These are phyloP conservation scores for Venustampulla echinocandica DNA, from an alignment of 495 filamentous ascomycete species.

Conservation along the genomic window DNA sequence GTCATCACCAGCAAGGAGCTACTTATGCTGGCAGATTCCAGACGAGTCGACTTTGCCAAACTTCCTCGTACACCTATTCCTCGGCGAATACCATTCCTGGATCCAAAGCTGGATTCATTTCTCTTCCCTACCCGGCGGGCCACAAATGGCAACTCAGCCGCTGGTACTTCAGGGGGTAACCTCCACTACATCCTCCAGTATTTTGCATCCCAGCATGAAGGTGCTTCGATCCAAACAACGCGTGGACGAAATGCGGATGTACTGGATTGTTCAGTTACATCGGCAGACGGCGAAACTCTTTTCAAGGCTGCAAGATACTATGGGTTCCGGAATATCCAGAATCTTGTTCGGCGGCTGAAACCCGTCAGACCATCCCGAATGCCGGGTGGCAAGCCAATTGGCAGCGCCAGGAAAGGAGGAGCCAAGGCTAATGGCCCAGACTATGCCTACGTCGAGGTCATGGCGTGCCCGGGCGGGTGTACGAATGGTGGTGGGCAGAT, in stretches of 20 bases:
- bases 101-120: conserved; percentile 57
- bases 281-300: conserved; percentile 44
- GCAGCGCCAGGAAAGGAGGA: conserved; percentile 36
- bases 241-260: conserved; percentile 87
- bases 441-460: conserved; percentile 90
- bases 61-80: conserved; percentile 50
- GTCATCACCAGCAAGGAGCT: conserved; percentile 94
- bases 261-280: conserved; percentile 64
- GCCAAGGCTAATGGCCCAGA: conserved; percentile 34
- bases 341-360: conserved; percentile 82
- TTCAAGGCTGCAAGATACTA: conserved; percentile 87
- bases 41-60: conserved; percentile 61
- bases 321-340: conserved; percentile 96
- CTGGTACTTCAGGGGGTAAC: conserved; percentile 84
- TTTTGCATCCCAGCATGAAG: conserved; percentile 59
- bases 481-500: conserved; percentile 97
- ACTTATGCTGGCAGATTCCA: conserved; percentile 72
- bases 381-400: conserved; percentile 55
- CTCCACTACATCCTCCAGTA: conserved; percentile 69
- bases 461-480: conserved; percentile 96
- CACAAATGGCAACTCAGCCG: conserved; percentile 23
- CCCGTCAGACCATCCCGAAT: conserved; percentile 66
- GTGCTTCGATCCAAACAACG: conserved; percentile 54
- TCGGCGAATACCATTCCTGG: conserved; percentile 49
- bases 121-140: conserved; percentile 46